Evolutionary conservation across 2,329 filamentous ascomycete genomes (phyloP).

Genomic region (Diaporthe destruens): DNA sequence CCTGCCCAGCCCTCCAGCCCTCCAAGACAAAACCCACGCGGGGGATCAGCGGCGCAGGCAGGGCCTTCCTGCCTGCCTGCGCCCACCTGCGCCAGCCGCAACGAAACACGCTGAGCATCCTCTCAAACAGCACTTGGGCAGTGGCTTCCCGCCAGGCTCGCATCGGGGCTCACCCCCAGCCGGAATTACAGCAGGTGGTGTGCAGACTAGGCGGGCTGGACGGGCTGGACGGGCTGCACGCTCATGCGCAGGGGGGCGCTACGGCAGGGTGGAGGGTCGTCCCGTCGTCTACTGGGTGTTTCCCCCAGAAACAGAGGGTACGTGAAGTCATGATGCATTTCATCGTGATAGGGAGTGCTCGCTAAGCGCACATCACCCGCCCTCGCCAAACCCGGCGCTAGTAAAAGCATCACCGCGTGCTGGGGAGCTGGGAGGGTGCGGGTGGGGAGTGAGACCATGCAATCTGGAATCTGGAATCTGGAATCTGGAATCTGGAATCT

Average conservation of each 20-base stretch:
- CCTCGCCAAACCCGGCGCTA: slow-evolving; percentile 4
- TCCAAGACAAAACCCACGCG: slow-evolving; percentile 23
- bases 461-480: neutral
- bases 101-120: slow-evolving; percentile 19
- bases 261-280: slow-evolving; percentile 15
- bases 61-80: too few species aligned
- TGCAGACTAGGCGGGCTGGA: slow-evolving; percentile 3
- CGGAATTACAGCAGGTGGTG: neutral
- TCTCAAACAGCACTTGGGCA: slow-evolving; percentile 14
- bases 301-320: neutral
- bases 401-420: neutral
- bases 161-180: neutral
- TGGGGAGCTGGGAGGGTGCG: neutral
- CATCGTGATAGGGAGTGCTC: neutral
- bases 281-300: neutral
- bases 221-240: slow-evolving; percentile 6
- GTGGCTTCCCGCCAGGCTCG: slow-evolving; percentile 22
- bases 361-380: slow-evolving; percentile 16
- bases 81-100: neutral
- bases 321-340: neutral
- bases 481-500: too few species aligned
- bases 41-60: slow-evolving; percentile 26
- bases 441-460: neutral
- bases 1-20: slow-evolving; percentile 17
- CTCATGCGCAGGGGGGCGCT: slow-evolving; percentile 26